These are phyloP conservation scores for Salix koriyanagi DNA, from an alignment of 345 rosid genomes.

Conservation along the genomic window DNA sequence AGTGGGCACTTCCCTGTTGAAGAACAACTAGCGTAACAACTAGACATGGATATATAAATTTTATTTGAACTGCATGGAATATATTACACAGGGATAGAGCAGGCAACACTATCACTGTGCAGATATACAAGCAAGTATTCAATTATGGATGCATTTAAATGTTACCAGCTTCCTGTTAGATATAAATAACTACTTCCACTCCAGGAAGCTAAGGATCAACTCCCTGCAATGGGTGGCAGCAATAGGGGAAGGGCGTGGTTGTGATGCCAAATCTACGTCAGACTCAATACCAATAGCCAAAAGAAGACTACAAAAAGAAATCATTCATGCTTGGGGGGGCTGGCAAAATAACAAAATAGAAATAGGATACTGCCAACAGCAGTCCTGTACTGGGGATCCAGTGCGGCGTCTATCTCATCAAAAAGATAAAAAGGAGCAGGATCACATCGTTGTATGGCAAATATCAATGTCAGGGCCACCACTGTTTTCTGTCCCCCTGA, in stretches of 20 bases:
- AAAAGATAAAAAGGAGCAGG: constrained; percentile 96
- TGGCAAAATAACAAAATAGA: not conserved
- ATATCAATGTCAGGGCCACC: constrained; percentile 85
- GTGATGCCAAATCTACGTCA: not conserved
- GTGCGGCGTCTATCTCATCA: constrained; percentile 94
- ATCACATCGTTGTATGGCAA: constrained; percentile 93
- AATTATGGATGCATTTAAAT: too few species aligned
- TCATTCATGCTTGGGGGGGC: not conserved
- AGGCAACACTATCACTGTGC: too few species aligned
- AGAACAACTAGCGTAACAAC: not conserved
- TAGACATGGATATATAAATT: too few species aligned
- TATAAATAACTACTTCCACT: not conserved
- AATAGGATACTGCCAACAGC: constrained; percentile 91
- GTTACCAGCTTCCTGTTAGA: not conserved
- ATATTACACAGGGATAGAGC: too few species aligned
- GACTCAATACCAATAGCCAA: not conserved
- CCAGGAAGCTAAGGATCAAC: not conserved
- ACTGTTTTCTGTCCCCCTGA: constrained; percentile 98
- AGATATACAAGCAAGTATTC: not conserved
- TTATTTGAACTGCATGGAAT: too few species aligned
- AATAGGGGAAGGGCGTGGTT: not conserved
- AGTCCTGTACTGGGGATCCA: constrained; percentile 94
- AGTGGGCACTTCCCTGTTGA: not conserved
- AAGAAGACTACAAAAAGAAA: not conserved
- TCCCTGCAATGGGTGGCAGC: not conserved